Conservation (phyloP, 495 filamentous ascomycete species). For the Trichoderma asperelloides region DNA sequence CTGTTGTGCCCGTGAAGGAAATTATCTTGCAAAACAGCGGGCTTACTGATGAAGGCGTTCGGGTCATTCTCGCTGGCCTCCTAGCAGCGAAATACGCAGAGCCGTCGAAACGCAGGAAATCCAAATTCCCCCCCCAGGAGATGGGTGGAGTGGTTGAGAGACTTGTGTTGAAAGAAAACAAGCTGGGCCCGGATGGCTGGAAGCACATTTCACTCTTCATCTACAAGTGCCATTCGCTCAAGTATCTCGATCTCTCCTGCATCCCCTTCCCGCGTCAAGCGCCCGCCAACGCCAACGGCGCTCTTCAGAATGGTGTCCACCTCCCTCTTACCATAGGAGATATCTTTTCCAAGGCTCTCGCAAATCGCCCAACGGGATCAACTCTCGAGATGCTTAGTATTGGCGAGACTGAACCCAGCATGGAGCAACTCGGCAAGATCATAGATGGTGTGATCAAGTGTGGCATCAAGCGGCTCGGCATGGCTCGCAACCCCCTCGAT, state of each 20-base stretch:
- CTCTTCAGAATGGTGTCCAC: background rate
- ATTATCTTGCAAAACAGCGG: constrained; percentile 79
- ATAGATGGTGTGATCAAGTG: constrained; percentile 67
- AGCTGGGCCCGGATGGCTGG: constrained; percentile 82
- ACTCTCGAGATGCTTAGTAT: constrained; percentile 79
- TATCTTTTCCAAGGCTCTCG: constrained; percentile 64
- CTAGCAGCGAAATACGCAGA: constrained; percentile 67
- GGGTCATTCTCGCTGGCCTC: constrained; percentile 78
- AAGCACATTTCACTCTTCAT: constrained; percentile 83
- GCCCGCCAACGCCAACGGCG: constrained; percentile 12
- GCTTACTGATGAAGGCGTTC: constrained; percentile 73
- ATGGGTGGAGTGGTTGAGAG: constrained; percentile 70
- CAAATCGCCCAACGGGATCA: constrained; percentile 62
- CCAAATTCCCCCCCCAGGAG: constrained; percentile 21
- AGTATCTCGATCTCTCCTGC: constrained; percentile 76
- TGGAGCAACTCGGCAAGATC: constrained; percentile 60
- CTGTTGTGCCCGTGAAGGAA: constrained; percentile 81
- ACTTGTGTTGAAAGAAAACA: constrained; percentile 84
- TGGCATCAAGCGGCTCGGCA: constrained; percentile 64
- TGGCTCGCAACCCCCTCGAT: constrained; percentile 73
- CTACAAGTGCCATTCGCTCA: constrained; percentile 78
- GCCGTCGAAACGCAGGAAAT: constrained; percentile 30
- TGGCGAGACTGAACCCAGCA: constrained; percentile 62
- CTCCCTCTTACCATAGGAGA: constrained; percentile 22
- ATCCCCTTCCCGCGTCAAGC: constrained; percentile 62